Conservation (phyloP, 1,139 yeast species). For the Candida tropicalis region DNA sequence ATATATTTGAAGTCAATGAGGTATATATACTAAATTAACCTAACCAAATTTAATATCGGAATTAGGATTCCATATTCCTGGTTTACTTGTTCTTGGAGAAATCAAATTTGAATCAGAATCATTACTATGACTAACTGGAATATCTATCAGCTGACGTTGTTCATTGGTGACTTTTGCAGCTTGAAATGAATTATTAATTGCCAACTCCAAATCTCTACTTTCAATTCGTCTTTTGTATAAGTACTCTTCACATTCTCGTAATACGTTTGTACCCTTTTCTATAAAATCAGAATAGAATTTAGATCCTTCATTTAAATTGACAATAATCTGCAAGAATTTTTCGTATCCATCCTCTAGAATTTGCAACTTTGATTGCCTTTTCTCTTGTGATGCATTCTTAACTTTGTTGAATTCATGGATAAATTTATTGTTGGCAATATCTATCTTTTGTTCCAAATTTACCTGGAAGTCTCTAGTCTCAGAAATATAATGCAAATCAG, state of each 20-base stretch:
- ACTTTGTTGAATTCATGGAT: conserved; percentile 19
- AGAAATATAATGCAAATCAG: conserved; percentile 42
- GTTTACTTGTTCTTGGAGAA: conserved; percentile 15
- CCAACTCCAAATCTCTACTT: conserved; percentile 32
- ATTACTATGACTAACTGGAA: neutral
- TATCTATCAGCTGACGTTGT: neutral
- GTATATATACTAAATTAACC: neutral
- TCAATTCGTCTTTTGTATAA: conserved; percentile 56
- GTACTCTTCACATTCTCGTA: conserved; percentile 55
- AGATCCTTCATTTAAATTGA: conserved; percentile 69
- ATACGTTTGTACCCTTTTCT: conserved; percentile 48
- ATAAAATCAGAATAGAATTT: conserved; percentile 69
- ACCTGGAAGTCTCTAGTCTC: conserved; percentile 43
- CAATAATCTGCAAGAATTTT: conserved; percentile 56
- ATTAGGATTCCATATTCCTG: conserved; percentile 36
- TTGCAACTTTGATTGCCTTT: conserved; percentile 55
- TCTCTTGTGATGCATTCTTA: conserved; percentile 27
- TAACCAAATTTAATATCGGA: conserved; percentile 33
- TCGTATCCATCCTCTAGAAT: conserved; percentile 55
- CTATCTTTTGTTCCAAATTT: conserved; percentile 45
- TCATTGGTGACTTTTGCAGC: neutral
- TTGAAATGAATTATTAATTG: conserved; percentile 5
- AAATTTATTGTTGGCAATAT: conserved; percentile 42
- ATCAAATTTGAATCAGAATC: conserved; percentile 4
- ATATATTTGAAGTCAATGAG: no score